These are phyloP conservation scores for Gossypium gossypioides DNA, from an alignment of 441 rosid genomes.

Conservation along the genomic window DNA sequence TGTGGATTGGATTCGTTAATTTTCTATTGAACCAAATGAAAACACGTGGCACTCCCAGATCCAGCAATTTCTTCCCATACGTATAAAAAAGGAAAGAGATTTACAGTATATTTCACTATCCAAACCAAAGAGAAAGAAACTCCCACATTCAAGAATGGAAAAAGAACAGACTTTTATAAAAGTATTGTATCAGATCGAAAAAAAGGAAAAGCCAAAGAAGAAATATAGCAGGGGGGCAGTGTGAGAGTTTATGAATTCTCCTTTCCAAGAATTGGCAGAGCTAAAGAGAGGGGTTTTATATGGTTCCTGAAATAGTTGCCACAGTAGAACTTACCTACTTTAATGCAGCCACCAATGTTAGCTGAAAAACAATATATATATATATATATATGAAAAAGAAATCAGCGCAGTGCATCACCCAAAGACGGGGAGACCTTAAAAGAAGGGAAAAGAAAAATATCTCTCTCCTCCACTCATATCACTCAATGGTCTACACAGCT, in stretches of 20 bases:
- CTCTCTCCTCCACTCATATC: not conserved
- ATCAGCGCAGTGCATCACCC: constrained; percentile 21
- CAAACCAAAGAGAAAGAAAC: not conserved
- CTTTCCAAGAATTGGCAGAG: constrained; percentile 19
- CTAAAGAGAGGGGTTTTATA: constrained; percentile 15
- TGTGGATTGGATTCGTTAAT: not conserved
- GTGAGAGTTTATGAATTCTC: constrained; percentile 11
- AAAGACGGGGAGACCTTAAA: constrained; percentile 48
- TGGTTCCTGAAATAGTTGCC: constrained; percentile 22
- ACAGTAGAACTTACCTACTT: constrained; percentile 17
- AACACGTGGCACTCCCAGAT: not conserved
- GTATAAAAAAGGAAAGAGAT: not conserved
- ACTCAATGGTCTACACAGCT: constrained; percentile 17
- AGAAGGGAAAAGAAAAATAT: constrained; percentile 15
- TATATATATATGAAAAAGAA: not conserved
- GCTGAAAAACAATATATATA: not conserved
- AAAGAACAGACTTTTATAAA: not conserved
- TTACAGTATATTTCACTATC: not conserved
- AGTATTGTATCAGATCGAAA: not conserved
- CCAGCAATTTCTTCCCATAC: not conserved
- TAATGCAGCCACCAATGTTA: constrained; percentile 36
- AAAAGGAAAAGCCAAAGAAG: constrained; percentile 4
- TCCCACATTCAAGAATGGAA: constrained; percentile 7
- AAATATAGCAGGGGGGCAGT: not conserved
- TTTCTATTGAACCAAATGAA: not conserved